These are phyloP conservation scores for Prinsepia uniflora DNA, from an alignment of 306 rosid genomes.

Conservation along the genomic window DNA sequence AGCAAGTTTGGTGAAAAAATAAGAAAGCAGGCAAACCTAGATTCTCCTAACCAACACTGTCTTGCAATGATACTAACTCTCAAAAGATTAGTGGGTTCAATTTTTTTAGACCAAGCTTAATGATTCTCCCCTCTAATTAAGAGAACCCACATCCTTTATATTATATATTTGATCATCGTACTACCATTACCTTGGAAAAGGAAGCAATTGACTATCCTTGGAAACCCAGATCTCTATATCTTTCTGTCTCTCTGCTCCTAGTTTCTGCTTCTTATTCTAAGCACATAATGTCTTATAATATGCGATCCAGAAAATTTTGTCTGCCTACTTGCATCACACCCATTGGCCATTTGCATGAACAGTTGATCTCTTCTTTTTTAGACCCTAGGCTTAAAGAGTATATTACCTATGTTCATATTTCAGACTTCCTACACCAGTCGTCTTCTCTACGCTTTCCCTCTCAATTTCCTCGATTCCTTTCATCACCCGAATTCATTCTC, in stretches of 20 bases:
- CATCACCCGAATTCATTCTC: slow-evolving; percentile 27
- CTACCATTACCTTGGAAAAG: slow-evolving; percentile 18
- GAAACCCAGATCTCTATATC: slow-evolving; percentile 16
- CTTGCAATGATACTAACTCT: slow-evolving; percentile 6
- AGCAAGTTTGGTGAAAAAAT: not conserved
- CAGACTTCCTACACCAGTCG: slow-evolving; percentile 22
- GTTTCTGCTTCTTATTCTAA: slow-evolving; percentile 20
- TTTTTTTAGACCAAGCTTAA: slow-evolving; percentile 18
- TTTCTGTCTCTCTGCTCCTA: slow-evolving; percentile 1
- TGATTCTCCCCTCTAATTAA: slow-evolving; percentile 11
- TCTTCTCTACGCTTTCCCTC: slow-evolving; percentile 11
- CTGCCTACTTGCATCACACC: slow-evolving; percentile 27
- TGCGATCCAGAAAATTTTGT: slow-evolving; percentile 12
- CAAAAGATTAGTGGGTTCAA: slow-evolving; percentile 7
- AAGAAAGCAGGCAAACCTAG: slow-evolving; percentile 8
- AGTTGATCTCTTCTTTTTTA: slow-evolving; percentile 23
- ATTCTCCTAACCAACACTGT: slow-evolving; percentile 15
- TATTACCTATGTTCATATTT: slow-evolving; percentile 25
- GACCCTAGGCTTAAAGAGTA: slow-evolving; percentile 25
- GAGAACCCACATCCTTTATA: slow-evolving; percentile 29
- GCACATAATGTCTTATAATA: slow-evolving; percentile 12
- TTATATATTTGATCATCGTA: slow-evolving; percentile 22
- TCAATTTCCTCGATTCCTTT: slow-evolving; percentile 10
- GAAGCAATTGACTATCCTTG: slow-evolving; percentile 28
- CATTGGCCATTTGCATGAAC: slow-evolving; percentile 30